Evolutionary conservation across 2,329 filamentous ascomycete genomes (phyloP), one percentile per base, ranked within the genome.

Genomic region (Lecanicillium sp.): DNA sequence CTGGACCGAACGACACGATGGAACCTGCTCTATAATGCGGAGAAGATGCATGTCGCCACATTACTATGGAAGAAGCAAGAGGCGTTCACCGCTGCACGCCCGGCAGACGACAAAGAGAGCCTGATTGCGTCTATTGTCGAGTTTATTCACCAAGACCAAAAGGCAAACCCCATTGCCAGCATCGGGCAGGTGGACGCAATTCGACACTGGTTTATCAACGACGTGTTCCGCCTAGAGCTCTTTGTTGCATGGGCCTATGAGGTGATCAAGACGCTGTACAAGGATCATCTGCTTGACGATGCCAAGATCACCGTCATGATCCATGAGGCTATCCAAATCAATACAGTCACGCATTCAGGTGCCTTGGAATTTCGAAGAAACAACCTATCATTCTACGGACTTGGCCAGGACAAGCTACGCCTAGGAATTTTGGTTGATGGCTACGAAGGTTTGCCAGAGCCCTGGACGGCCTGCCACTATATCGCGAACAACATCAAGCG

Each of bases 11-110:
- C 65, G 17, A 81, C 81, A 2, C 79, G 80, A 49, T 97, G 89
- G 88, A 72, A 74, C 45, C 63, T 98, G 22, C 66, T 98, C n/a
- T 85, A 81, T 70, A 81, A 90, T 52, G 90, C 90, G 0, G 92
- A 98, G 59, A 95, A 89, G 60, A 74, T 97, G 64, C 41, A 83
- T 31, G 85, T 88, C 27, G 87, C 87, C 14, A 73, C 76, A 44
- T 71, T 79, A 33, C 71, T 97, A 28, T 97, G 90, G 88, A 80
- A 79, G 45, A 71, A 77, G 38, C 87, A 94, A 52, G 85, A 95
- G 54, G 66, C 69, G 7, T 81, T 82, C 37, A 70, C 81, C 7
- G 69, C 74, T 37, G 69, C 68, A 36, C 74, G 77, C 9, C 66
- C 75, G 12, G 67, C 70, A 14, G 74, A 75, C 28, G 70, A 78